Percentiles rank a stretch among this genome's conserved stretches.
phyloP scores from a whole-genome alignment of 2,329 filamentous ascomycete genomes.

The Teratosphaeria viscida region DNA sequence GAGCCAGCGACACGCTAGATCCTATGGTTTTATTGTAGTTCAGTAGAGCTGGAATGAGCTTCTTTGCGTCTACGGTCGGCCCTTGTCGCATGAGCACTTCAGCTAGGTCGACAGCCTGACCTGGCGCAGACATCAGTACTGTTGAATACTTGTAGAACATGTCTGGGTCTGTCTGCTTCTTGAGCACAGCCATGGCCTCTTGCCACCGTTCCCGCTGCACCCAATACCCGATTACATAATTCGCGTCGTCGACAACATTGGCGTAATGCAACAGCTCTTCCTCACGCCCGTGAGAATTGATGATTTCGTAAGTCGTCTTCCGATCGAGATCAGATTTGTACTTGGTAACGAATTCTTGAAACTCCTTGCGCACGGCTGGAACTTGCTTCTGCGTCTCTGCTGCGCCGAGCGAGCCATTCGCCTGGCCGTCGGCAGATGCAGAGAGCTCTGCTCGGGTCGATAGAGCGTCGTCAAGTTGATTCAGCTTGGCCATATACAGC shows the following conservation, averaged over 20 bases:
- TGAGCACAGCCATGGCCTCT: slow-evolving; percentile 77
- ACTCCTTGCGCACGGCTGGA: slow-evolving; percentile 61
- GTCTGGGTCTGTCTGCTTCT: slow-evolving; percentile 83
- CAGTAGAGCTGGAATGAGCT: slow-evolving; percentile 82
- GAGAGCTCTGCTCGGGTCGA: slow-evolving; percentile 79
- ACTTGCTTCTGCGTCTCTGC: slow-evolving; percentile 61
- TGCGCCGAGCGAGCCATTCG: slow-evolving; percentile 21
- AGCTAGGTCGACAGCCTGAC: slow-evolving; percentile 68
- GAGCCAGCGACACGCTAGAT: slow-evolving; percentile 52
- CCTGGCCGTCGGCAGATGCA: slow-evolving; percentile 2
- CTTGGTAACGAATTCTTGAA: slow-evolving; percentile 74
- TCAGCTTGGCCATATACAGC: slow-evolving; percentile 94
- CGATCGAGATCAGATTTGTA: slow-evolving; percentile 81
- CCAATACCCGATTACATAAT: slow-evolving; percentile 95
- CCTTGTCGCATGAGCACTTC: slow-evolving; percentile 86
- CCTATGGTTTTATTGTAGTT: slow-evolving; percentile 70
- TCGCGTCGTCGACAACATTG: slow-evolving; percentile 77
- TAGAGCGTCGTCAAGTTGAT: slow-evolving; percentile 87
- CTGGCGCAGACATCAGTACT: slow-evolving; percentile 75
- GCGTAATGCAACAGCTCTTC: slow-evolving; percentile 88
- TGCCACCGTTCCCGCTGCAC: slow-evolving; percentile 87
- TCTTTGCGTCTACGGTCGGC: slow-evolving; percentile 69
- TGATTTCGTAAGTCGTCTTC: slow-evolving; percentile 89
- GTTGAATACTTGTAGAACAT: slow-evolving; percentile 96
- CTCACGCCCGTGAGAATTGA: slow-evolving; percentile 89